A percentile compares a stretch with the other conserved stretches of the same genome.
phyloP scores from a whole-genome alignment of 257 asterid species.

The Hygrophila difformis region DNA sequence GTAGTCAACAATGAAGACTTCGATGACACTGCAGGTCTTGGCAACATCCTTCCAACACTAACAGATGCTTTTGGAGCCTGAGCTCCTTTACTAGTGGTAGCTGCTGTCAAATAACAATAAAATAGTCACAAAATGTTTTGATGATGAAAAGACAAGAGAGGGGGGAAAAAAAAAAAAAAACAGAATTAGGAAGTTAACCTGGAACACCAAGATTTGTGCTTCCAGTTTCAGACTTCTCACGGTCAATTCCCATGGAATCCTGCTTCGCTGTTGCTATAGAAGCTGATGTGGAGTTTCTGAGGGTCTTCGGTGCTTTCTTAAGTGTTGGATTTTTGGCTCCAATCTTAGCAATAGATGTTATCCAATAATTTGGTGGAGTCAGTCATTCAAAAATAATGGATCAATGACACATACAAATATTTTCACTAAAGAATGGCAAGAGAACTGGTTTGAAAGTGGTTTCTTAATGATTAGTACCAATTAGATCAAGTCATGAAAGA shows the following conservation, averaged over 20 bases:
- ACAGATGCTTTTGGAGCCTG: constrained; percentile 46
- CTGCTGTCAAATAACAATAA: constrained; percentile 20
- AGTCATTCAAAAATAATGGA: too few species aligned
- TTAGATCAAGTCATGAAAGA: too few species aligned
- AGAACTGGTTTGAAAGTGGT: too few species aligned
- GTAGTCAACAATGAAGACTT: constrained; percentile 42
- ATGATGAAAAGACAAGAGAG: constrained; percentile 5
- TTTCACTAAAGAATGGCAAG: too few species aligned
- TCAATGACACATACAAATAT: too few species aligned
- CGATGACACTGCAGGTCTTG: constrained; percentile 42
- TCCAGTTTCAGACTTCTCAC: constrained; percentile 38
- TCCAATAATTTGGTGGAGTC: background rate
- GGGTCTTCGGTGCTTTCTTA: constrained; percentile 45
- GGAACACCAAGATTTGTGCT: constrained; percentile 38
- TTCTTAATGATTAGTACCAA: too few species aligned
- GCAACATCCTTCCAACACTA: constrained; percentile 44
- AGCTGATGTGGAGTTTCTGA: constrained; percentile 28
- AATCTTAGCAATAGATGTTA: constrained; percentile 32
- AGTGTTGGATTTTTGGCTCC: constrained; percentile 26
- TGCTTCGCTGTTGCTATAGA: constrained; percentile 41
- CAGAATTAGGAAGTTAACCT: constrained; percentile 10
- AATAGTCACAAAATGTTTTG: too few species aligned
- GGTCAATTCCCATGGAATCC: constrained; percentile 41
- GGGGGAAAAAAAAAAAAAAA: constrained; percentile 5
- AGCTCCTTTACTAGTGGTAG: constrained; percentile 39